Percentiles rank a stretch among this genome's conserved stretches.
Conservation (phyloP, 2,329 filamentous ascomycete genomes). For the Ceratocystis alfenasii region DNA sequence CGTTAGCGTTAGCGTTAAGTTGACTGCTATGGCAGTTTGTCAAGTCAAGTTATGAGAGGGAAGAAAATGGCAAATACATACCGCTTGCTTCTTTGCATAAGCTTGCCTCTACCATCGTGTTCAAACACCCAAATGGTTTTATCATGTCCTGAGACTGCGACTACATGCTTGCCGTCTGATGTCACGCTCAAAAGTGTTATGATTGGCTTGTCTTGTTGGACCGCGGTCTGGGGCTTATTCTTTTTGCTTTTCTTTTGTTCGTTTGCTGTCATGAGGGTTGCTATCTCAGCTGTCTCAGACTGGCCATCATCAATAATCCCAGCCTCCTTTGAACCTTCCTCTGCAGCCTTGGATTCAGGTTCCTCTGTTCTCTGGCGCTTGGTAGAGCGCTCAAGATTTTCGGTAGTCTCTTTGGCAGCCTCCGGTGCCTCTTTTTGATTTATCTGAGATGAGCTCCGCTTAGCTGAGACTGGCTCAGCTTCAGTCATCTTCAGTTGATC, state of each 20-base stretch:
- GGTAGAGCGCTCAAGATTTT: slow-evolving; percentile 15
- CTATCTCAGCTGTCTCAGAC: slow-evolving; percentile 18
- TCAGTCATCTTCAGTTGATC: slow-evolving; percentile 29
- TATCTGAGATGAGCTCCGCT: slow-evolving; percentile 25
- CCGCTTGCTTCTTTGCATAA: slow-evolving; percentile 63
- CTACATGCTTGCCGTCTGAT: slow-evolving; percentile 51
- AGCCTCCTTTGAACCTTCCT: slow-evolving; percentile 27
- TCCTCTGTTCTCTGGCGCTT: slow-evolving; percentile 23
- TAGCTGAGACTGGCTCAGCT: slow-evolving; percentile 24
- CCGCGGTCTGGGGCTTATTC: slow-evolving; percentile 27
- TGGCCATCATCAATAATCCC: slow-evolving; percentile 32
- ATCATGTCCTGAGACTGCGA: slow-evolving; percentile 79
- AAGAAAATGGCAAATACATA: slow-evolving; percentile 29
- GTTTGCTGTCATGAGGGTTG: slow-evolving; percentile 21
- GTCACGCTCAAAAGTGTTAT: slow-evolving; percentile 59
- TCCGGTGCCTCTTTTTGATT: slow-evolving; percentile 25
- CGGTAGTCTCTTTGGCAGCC: slow-evolving; percentile 13
- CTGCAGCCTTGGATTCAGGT: slow-evolving; percentile 7
- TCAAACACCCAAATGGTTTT: slow-evolving; percentile 79
- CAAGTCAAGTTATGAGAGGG: background rate
- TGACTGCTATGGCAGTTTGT: background rate
- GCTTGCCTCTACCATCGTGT: slow-evolving; percentile 46
- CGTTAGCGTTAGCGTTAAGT: slow-evolving; percentile 25
- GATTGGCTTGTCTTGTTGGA: slow-evolving; percentile 44
- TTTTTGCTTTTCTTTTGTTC: slow-evolving; percentile 27